A percentile compares a stretch with the other conserved stretches of the same genome.
phyloP scores from a whole-genome alignment of 2,329 filamentous ascomycete species.

The Rhynchosporium agropyri region DNA sequence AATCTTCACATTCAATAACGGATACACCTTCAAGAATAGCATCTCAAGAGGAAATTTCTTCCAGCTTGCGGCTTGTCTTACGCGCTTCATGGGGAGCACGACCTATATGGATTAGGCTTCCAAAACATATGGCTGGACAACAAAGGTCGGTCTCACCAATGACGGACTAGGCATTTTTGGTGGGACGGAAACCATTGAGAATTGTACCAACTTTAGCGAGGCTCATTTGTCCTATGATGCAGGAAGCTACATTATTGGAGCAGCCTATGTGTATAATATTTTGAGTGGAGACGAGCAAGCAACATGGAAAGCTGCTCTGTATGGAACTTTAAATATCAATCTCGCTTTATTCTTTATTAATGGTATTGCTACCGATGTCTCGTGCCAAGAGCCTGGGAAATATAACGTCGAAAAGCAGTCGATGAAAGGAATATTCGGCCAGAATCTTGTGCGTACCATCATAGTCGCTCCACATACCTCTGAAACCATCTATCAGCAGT shows the following conservation, averaged over 20 bases:
- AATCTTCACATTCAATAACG: conserved; percentile 72
- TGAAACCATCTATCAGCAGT: conserved; percentile 56
- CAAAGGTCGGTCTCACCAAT: conserved; percentile 59
- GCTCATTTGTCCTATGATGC: conserved; percentile 70
- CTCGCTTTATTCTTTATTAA: conserved; percentile 57
- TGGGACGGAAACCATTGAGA: conserved; percentile 57
- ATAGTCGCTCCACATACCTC: conserved; percentile 64
- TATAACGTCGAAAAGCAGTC: conserved; percentile 74
- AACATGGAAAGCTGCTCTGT: conserved; percentile 57
- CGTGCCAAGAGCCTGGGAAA: conserved; percentile 61
- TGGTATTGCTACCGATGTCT: conserved; percentile 64
- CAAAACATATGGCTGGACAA: conserved; percentile 65
- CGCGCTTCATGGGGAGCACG: conserved; percentile 67
- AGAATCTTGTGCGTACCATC: conserved; percentile 64
- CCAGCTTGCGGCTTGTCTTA: conserved; percentile 68
- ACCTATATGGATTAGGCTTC: conserved; percentile 66
- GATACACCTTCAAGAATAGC: conserved; percentile 74
- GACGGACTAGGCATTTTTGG: conserved; percentile 65
- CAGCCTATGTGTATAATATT: conserved; percentile 68
- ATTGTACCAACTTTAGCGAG: conserved; percentile 64
- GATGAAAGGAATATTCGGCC: conserved; percentile 71
- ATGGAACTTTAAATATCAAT: conserved; percentile 56
- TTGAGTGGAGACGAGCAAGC: conserved; percentile 35
- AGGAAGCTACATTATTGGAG: conserved; percentile 62
- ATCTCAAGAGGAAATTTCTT: conserved; percentile 67